Evolutionary conservation across 1,139 yeast species (phyloP), one percentile per base, ranked within the genome.

Genomic region (Meyerozyma smithsonii): DNA sequence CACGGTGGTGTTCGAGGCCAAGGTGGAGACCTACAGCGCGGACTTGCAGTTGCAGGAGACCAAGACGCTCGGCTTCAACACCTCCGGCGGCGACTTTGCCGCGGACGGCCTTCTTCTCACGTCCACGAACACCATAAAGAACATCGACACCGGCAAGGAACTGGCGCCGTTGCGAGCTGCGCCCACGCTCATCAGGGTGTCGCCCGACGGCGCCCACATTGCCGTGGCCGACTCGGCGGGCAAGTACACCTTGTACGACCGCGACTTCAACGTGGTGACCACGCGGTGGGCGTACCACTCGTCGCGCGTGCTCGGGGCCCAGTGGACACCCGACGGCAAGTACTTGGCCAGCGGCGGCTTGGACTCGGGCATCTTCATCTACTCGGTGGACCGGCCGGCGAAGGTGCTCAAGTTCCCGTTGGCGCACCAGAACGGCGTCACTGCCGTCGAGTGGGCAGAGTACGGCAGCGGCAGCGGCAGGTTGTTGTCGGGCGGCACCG

Each of bases 251-350:
- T 69, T 88, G 23, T 88, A 80, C 61, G 74, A 79, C 45, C 58
- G 77, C 14, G 80, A 79, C 36, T 77, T 72, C 32, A 54, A 74
- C 6, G 69, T 86, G 6, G 77, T 84, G 36, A 89, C 97, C 1
- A 79, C 94, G 0, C 78, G 97, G 56, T 92, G 99, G 99, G 84
- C 95, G 0, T 90, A 86, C 79, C 97, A 94, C 59, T 84, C 90
- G 3, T 82, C 95, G 42, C 80, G 77, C 43, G 84, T 92, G 44
- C 80, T 78, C 41, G 78, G 83, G 28, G 84, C 94, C 37, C 64
- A 79, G 25, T 92, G 97, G 97, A 75, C 83, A 35, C 61, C 67
- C 3, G 89, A 84, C 49, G 84, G 88, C 41, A 78, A 82, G 49
- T 80, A 73, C 49, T 74, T 86, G 37, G 84, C 82, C 16, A 79